Base-by-base conservation (phyloP, 495 filamentous ascomycete species). In the Bacidia rubella region DNA sequence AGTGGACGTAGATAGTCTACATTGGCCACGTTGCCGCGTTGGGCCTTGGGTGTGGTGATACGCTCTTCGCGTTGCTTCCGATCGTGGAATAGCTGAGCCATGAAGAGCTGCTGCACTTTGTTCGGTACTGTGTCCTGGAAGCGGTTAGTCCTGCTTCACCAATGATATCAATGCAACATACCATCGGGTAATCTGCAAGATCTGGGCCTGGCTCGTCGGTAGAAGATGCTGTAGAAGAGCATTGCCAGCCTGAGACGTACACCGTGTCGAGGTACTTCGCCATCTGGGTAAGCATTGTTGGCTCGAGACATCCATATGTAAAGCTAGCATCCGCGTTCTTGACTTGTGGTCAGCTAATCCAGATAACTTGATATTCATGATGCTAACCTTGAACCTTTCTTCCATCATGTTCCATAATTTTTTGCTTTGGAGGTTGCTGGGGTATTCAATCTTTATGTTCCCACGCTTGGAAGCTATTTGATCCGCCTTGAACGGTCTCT, bases 181-280 rank as follows among this genome's bases (percentile, higher is more conserved):
- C 89, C 73, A 95, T 95, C 25, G 92, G 92, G 69, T 97, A 98
- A 66, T 98, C 92, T 49, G 93, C 92, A 59, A 98, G 80, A 83
- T 98, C 92, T 48, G 92, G 92, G 39, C 90, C 93, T 19, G 92
- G 92, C 70, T 98, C 92, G 59, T 98, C 86, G 10, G 87, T 85
- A 1, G 88, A 79, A 20, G 90, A 95, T 35, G 92, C 92, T 2
- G 92, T 98, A 25, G 88, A 93, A 2, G 90, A 96, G 63, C 86
- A 96, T 69, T 98, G 93, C 92, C 92, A 98, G 57, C 92, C 92
- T 35, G 90, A 95, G 49, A 98, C 89, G 63, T 98, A 98, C 65
- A 98, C 87, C 35, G 93, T 98, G 65, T 98, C 92, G 49, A 97
- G 77, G 68, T 92, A 97, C 68, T 97, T 94, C 60, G 89, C 90